These are phyloP conservation scores for Chaetomiaceae sp. DNA, from an alignment of 2,329 filamentous ascomycete species.

Conservation along the genomic window DNA sequence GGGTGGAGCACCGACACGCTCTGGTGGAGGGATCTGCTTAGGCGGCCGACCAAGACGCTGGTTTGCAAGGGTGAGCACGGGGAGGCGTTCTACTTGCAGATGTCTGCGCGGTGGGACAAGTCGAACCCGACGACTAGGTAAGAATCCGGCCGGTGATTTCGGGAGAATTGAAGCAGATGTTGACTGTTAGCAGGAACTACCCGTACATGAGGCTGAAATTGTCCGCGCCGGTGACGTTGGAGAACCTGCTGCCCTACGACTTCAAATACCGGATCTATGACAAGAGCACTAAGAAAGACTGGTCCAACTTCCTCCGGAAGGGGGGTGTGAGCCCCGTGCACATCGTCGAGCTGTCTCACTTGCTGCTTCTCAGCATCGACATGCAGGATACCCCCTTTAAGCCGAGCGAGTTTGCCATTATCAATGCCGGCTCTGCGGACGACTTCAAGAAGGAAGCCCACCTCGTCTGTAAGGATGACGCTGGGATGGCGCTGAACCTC, in stretches of 20 bases:
- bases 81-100: constrained; percentile 94
- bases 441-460: constrained; percentile 82
- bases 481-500: constrained; percentile 71
- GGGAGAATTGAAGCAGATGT: constrained; percentile 6
- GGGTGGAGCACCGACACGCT: constrained; percentile 86
- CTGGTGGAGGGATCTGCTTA: constrained; percentile 89
- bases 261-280: constrained; percentile 99
- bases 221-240: constrained; percentile 85
- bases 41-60: constrained; percentile 76
- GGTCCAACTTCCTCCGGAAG: constrained; percentile 96
- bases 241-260: constrained; percentile 92
- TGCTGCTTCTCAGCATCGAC: constrained; percentile 86
- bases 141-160: constrained; percentile 22
- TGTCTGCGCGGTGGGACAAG: constrained; percentile 78
- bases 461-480: constrained; percentile 76
- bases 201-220: constrained; percentile 92
- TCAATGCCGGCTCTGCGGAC: constrained; percentile 81
- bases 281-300: constrained; percentile 97
- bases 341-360: constrained; percentile 90
- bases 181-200: constrained; percentile 57
- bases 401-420: constrained; percentile 92
- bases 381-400: constrained; percentile 96
- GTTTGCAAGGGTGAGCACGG: constrained; percentile 82
- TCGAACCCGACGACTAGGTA: constrained; percentile 74
- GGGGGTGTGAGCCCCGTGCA: constrained; percentile 96